Evolutionary conservation across 2,329 filamentous ascomycete species (phyloP), one percentile per base, ranked within the genome.

Genomic region (Myriosclerotinia scirpicola): DNA sequence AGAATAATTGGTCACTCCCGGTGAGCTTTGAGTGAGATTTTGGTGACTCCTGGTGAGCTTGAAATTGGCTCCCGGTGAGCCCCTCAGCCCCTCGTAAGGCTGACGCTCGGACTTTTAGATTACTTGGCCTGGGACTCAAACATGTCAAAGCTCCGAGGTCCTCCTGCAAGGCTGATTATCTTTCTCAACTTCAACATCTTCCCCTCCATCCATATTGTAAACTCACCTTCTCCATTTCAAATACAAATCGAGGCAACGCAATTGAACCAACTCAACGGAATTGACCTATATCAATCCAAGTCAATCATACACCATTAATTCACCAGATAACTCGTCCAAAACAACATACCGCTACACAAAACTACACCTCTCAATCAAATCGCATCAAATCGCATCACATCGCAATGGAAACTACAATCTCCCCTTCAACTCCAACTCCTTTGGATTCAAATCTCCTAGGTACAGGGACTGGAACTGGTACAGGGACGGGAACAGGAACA

Each of bases 81-180:
- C 2, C n/a, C n/a, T n/a, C n/a, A n/a, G n/a, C 6, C 17, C 30
- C 8, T 20, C 15, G 17, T 26, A 17, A 17, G n/a, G 7, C 7
- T 50, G 14, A n/a, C 50, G 58, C 58, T 60, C 34, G n/a, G 44
- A n/a, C 56, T 42, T 2, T 26, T 2, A 2, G 11, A 8, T 26
- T 26, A 26, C 26, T 44, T 4, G 20, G 9, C 40, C 40, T 42
- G 40, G 52, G 30, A 54, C 14, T 17, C 15, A 2, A 34, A 34
- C 3, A 58, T 15, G 44, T 60, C 58, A 12, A 38, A 60, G 58
- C 58, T 60, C 30, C n/a, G n/a, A n/a, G n/a, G n/a, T n/a, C n/a
- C 38, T 56, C 7, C 56, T 50, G 56, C 56, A 60, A 60, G 44
- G 30, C 56, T 59, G 42, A 59, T 53, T 15, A 4, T 20, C 26